Evolutionary conservation across 148 eudicot genomes (phyloP).

Genomic region (Diospyros lotus): DNA sequence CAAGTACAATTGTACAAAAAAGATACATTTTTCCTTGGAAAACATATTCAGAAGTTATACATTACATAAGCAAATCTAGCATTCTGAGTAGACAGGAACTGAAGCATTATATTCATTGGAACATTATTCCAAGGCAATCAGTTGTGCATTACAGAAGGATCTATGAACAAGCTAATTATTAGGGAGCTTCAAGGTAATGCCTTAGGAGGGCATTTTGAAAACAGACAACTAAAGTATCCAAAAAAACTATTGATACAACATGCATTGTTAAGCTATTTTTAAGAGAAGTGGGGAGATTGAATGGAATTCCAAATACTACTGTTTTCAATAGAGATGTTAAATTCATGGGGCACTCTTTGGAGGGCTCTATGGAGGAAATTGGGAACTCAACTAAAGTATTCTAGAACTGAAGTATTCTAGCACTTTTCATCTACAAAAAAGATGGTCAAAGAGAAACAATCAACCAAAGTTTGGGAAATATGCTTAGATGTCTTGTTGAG

Average conservation of each 20-base stretch:
- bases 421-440: not conserved
- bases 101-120: not conserved
- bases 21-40: not conserved
- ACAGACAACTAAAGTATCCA: not conserved
- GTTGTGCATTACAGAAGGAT: not conserved
- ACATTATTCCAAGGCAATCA: not conserved
- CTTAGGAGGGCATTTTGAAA: not conserved
- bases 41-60: not conserved
- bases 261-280: not conserved
- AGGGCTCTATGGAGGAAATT: not conserved
- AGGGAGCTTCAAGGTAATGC: not conserved
- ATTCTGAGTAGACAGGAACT: conserved; percentile 1
- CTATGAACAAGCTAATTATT: not conserved
- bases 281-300: not conserved
- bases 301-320: not conserved
- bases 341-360: not conserved
- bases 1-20: not conserved
- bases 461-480: not conserved
- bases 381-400: not conserved
- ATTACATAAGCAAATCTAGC: not conserved
- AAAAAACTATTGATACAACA: not conserved
- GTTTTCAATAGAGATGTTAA: not conserved
- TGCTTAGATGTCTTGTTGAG: not conserved
- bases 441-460: not conserved
- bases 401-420: not conserved